A percentile compares a stretch with the other conserved stretches of the same genome.
phyloP scores from a whole-genome alignment of 768 basidiomycete genomes.

The Clavaria fumosa region DNA sequence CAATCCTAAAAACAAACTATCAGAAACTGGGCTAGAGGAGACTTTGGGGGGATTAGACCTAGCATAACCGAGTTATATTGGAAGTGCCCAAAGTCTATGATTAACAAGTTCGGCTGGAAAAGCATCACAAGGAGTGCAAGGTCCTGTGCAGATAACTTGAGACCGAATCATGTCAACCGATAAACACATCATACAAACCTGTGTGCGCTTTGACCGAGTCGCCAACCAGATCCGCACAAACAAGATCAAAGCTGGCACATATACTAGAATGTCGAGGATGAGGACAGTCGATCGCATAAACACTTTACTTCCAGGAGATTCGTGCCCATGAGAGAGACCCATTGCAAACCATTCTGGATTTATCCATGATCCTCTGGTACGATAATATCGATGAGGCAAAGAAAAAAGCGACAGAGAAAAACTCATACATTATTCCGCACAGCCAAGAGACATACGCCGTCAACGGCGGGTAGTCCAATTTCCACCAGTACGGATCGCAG shows the following conservation, averaged over 20 bases:
- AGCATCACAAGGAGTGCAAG: constrained; percentile 55
- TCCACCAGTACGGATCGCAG: constrained; percentile 85
- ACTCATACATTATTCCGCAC: constrained; percentile 57
- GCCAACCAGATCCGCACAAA: constrained; percentile 56
- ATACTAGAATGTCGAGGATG: constrained; percentile 50
- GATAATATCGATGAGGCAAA: constrained; percentile 5
- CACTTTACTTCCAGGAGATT: constrained; percentile 45
- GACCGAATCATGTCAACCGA: constrained; percentile 3
- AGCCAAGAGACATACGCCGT: constrained; percentile 84
- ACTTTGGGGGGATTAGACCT: constrained; percentile 27
- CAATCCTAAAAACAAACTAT: constrained; percentile 32
- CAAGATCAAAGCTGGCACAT: constrained; percentile 54
- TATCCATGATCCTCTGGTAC: constrained; percentile 23
- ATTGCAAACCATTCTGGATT: constrained; percentile 56
- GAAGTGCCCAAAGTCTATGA: constrained; percentile 89
- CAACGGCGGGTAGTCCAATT: constrained; percentile 86
- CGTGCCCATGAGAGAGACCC: constrained; percentile 55
- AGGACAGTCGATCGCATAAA: constrained; percentile 77
- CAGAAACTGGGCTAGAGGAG: neutral
- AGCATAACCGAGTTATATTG: constrained; percentile 95
- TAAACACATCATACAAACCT: constrained; percentile 31
- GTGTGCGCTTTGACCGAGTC: constrained; percentile 57
- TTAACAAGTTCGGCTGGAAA: constrained; percentile 67
- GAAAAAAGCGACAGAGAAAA: neutral
- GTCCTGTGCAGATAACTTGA: constrained; percentile 26